Evolutionary conservation across 2,329 filamentous ascomycete species (phyloP), one percentile per base, ranked within the genome.

Genomic region (Pseudogymnoascus sp.): DNA sequence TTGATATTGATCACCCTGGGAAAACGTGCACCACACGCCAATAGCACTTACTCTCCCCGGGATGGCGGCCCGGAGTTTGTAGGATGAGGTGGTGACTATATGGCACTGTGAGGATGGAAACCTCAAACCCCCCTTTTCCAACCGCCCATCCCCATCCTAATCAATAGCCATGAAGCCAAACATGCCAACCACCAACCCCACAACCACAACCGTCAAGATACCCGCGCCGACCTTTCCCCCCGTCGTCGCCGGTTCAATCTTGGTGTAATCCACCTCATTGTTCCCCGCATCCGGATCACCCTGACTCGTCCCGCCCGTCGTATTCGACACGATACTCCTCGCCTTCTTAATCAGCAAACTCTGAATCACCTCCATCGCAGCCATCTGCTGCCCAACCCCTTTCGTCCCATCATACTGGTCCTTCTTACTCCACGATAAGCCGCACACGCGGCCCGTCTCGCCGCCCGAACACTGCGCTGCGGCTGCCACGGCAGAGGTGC

Each of bases 381-480:
- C 77, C 85, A 89, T 89, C 71, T 89, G 85, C 70, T 88, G 84
- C 3, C 86, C 86, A 1, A 88, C 80, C 3, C 85, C 85, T 1
- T 76, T 77, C 7, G 75, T 77, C 19, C 81, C 81, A 68, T 88
- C 84, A 71, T 79, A 86, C n/a, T 73, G 72, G 5, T 69, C 73
- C 1, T 59, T 63, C 58, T 79, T 76, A 34, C 78, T 79, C 83
- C 84, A 87, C 61, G 78, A 79, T 56, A 84, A 68, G 5, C 84
- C 82, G 65, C 83, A 87, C 75, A 83, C 78, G 23, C 77, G 78
- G 2, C 78, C 76, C 62, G 82, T 83, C 23, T 67, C 64, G 12
- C 82, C 83, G 23, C 82, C 84, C 0, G 73, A 76, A 64, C 84
- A 88, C 58, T 82, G 78, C 10, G 74, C 73, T 0, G 78, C 78